Percentiles rank a stretch among this genome's conserved stretches.
phyloP scores from a whole-genome alignment of 345 rosid species.

The Eutrema yunnanense region DNA sequence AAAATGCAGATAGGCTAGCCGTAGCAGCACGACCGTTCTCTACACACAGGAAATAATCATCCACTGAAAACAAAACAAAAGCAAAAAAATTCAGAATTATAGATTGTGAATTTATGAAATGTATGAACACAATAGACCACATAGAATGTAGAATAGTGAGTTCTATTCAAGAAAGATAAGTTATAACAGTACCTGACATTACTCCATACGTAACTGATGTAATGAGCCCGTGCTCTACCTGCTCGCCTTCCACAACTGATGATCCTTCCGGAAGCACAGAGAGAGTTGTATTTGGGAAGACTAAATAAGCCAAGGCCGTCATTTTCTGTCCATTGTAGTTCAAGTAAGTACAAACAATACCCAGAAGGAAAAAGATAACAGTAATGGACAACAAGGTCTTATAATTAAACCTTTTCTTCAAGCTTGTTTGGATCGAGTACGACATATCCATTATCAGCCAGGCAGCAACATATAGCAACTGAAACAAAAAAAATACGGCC shows the following conservation, averaged over 20 bases:
- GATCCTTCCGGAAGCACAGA: conserved; percentile 56
- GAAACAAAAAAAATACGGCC: conserved; percentile 14
- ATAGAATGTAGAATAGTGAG: not conserved
- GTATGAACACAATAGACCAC: not conserved
- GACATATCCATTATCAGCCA: conserved; percentile 51
- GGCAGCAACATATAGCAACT: conserved; percentile 89
- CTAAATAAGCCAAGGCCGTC: conserved; percentile 75
- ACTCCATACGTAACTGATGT: conserved; percentile 75
- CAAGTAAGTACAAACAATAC: conserved; percentile 4
- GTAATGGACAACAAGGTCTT: not conserved
- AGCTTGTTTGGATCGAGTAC: conserved; percentile 77
- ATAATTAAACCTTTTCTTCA: conserved; percentile 71
- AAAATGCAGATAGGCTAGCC: conserved; percentile 63
- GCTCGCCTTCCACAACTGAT: conserved; percentile 44
- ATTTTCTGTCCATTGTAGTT: conserved; percentile 47
- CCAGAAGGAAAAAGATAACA: not conserved
- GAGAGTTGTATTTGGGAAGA: conserved; percentile 64
- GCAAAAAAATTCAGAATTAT: not conserved
- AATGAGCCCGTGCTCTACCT: conserved; percentile 62
- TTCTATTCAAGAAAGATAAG: not conserved
- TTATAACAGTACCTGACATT: conserved; percentile 59
- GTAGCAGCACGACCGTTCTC: conserved; percentile 72
- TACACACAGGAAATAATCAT: conserved; percentile 59
- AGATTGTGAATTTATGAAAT: not conserved
- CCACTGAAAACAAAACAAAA: conserved; percentile 41